Evolutionary conservation across 345 rosid species (phyloP), one percentile per base, ranked within the genome.

Genomic region (Gossypium herbaceum): DNA sequence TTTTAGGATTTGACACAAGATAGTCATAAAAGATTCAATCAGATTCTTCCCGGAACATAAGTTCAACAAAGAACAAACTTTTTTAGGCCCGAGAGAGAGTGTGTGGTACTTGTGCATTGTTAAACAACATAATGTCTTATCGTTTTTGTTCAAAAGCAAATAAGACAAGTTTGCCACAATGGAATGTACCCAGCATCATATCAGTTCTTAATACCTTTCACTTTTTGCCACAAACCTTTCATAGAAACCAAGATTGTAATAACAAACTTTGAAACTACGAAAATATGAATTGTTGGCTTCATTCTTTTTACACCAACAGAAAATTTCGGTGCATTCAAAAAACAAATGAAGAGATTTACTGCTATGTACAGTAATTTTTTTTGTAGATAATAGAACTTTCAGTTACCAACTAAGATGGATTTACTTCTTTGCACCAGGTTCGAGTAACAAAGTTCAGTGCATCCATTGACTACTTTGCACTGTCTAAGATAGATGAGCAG

Each of bases 1-100:
- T 66, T 81, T 62, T 59, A 67, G 79, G 60, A 60, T 64, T 78
- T 55, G 63, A 61, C 4, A 48, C 34, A 55, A 45, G 62, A 41
- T 43, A 71, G 50, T 1, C 34, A 41, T 27, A 27, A 15, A 64
- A 24, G 64, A 69, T 34, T 51, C 20, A 67, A 72, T 52, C 59
- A 19, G n/a, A 19, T 34, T 20, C 45, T 24, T 19, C 56, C 64
- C 6, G n/a, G 25, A 73, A 47, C 17, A 29, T 48, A 25, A 73
- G 47, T 60, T 45, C 56, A 60, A 25, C 27, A 45, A 22, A 2
- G 16, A 25, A 58, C 25, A 55, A 17, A 17, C 75, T 13, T 8
- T 19, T 44, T 59, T 56, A 72, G 41, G 56, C 19, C 54, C 1
- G 34, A 66, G 10, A 66, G 52, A 44, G 4, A 27, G 17, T 25